phyloP scores from a whole-genome alignment of 2,329 filamentous ascomycete genomes.

The Scedosporium dehoogii region DNA sequence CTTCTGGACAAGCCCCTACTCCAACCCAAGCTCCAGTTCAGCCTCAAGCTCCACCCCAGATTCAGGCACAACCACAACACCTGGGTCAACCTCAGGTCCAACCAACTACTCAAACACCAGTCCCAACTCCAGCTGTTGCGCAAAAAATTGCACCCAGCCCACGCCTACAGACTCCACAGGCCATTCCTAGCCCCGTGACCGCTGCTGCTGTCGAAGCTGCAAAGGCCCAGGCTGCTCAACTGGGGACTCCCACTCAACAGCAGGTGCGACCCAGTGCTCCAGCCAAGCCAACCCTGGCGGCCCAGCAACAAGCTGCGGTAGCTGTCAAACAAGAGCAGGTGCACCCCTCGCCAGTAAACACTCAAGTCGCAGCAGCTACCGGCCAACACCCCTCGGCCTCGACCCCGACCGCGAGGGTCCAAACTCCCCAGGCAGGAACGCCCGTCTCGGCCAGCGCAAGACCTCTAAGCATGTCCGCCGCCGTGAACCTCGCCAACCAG shows the following conservation, averaged over 20 bases:
- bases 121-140: background rate
- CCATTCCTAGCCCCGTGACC: constrained; percentile 21
- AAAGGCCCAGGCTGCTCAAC: constrained; percentile 28
- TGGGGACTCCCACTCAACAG: constrained; percentile 18
- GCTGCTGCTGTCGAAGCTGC: constrained; percentile 35
- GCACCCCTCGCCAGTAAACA: constrained; percentile 36
- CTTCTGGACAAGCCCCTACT: constrained; percentile 6
- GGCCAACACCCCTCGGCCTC: constrained; percentile 30
- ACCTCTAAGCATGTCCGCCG: constrained; percentile 38
- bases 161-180: constrained; percentile 16
- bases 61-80: constrained; percentile 4
- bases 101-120: constrained; percentile 12
- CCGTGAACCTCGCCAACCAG: constrained; percentile 39
- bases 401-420: constrained; percentile 38
- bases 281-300: constrained; percentile 15
- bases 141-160: constrained; percentile 12
- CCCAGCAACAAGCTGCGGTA: constrained; percentile 18
- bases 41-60: constrained; percentile 4
- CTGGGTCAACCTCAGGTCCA: constrained; percentile 6
- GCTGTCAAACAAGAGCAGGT: background rate
- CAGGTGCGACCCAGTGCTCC: constrained; percentile 15
- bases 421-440: constrained; percentile 37
- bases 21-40: constrained; percentile 5
- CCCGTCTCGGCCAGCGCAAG: constrained; percentile 27
- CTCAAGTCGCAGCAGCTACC: constrained; percentile 29